Evolutionary conservation across 192 early-diverging fungal species (phyloP), one percentile per base, ranked within the genome.

Genomic region (Umbelopsis sp.): DNA sequence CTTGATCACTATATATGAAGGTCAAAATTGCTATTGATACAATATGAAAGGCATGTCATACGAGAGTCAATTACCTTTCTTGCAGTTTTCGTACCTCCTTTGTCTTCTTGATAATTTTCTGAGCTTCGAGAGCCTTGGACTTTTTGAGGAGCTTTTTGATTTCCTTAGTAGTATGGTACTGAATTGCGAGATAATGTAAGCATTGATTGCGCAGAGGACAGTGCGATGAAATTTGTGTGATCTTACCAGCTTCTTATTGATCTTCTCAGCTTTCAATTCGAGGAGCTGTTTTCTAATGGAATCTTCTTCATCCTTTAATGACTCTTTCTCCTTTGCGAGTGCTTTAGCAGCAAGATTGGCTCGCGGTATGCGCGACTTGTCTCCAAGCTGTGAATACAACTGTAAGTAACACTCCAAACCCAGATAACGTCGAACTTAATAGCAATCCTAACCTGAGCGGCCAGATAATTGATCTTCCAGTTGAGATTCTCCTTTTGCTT

Each of bases 381-480:
- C 55, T 27, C 70, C 70, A 20, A 70, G 27, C 69, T 70, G 20
- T 2, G 2, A 21, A 23, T 21, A 33, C 1, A 35, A 23, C n/a
- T 10, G 51, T 15, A n/a, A 37, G 15, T 51, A 50, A 48, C 58
- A 47, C 10, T 46, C 35, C 48, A 30, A 16, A 12, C 50, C 7
- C n/a, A 11, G 22, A 5, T 13, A 35, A 11, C 12, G 13, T 37
- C 49, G 22, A 30, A 50, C n/a, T 1, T 37, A 15, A 11, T 4
- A 61, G 13, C 10, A 23, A 45, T 47, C 3, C 25, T 55, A 72
- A 75, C 78, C 67, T 79, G 70, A 45, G 73, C 78, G 11, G 78
- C 78, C 49, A 79, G 49, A n/a, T 66, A 65, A n/a, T 75, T 75
- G 67, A 79, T 79, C 64, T 79, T 79, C 78, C 78, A 79, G 21